phyloP scores from a whole-genome alignment of 2,329 filamentous ascomycete genomes.

The Claviceps spartinae region DNA sequence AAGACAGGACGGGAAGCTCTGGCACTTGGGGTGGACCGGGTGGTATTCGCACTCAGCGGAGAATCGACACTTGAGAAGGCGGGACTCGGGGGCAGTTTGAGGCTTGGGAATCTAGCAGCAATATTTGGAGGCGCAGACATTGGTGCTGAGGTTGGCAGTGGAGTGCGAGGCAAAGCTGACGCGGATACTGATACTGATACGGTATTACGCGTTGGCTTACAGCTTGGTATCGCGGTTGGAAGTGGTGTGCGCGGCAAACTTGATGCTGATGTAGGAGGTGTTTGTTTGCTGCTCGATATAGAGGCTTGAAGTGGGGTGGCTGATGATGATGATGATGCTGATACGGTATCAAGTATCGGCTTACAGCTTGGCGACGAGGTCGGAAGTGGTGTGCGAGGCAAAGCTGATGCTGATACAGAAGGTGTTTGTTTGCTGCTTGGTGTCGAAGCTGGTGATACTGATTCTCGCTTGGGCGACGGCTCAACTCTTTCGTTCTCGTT shows the following conservation, averaged over 20 bases:
- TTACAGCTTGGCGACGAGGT: constrained; percentile 41
- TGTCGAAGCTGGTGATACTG: constrained; percentile 29
- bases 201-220: constrained; percentile 26
- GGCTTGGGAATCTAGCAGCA: constrained; percentile 46
- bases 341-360: constrained; percentile 16
- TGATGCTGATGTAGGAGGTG: constrained; percentile 21
- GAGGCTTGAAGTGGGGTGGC: constrained; percentile 10
- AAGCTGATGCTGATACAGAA: constrained; percentile 23
- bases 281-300: constrained; percentile 14
- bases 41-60: constrained; percentile 46
- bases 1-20: constrained; percentile 54
- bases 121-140: constrained; percentile 48
- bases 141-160: constrained; percentile 38
- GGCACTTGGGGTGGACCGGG: constrained; percentile 63
- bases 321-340: too few relatives aligned
- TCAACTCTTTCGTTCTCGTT: constrained; percentile 36
- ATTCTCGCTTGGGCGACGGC: constrained; percentile 43
- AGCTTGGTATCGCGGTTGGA: constrained; percentile 39
- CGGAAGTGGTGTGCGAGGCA: constrained; percentile 39
- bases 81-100: constrained; percentile 69
- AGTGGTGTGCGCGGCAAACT: constrained; percentile 35
- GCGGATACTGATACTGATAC: constrained; percentile 20
- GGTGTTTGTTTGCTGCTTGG: constrained; percentile 12
- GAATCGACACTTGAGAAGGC: constrained; percentile 54
- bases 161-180: constrained; percentile 30